These are phyloP conservation scores for Nyssa sinensis DNA, from an alignment of 148 eudicot genomes.

Conservation along the genomic window DNA sequence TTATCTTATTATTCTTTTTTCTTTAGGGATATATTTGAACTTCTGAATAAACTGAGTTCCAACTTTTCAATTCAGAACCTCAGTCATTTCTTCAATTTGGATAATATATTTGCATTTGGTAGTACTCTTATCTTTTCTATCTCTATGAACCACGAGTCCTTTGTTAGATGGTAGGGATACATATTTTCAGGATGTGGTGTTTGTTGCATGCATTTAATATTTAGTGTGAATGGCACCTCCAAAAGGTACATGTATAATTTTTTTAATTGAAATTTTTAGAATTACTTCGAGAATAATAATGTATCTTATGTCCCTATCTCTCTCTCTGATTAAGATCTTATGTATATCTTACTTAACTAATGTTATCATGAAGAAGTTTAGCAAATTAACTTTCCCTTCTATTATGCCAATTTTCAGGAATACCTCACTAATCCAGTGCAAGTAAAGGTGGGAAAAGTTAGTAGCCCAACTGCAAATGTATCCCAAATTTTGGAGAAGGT, in stretches of 20 bases:
- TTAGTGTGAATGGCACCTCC: not conserved
- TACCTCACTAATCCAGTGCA: constrained; percentile 51
- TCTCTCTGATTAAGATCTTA: too few relatives aligned
- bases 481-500: constrained; percentile 47
- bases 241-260: not conserved
- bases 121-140: not conserved
- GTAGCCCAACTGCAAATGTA: constrained; percentile 58
- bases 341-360: not conserved
- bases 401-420: constrained; percentile 27
- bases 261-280: not conserved
- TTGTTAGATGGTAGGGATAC: not conserved
- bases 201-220: constrained; percentile 7
- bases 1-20: not conserved
- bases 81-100: too few relatives aligned
- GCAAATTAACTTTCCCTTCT: not conserved
- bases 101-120: too few relatives aligned
- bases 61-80: not conserved
- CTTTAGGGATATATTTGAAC: not conserved
- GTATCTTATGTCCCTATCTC: too few relatives aligned
- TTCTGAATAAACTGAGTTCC: not conserved
- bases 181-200: not conserved
- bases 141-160: not conserved
- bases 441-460: constrained; percentile 55
- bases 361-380: not conserved
- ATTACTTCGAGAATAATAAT: not conserved